Conservation (phyloP, 371 early-diverging fungal genomes). For the Mortierella sp. region DNA sequence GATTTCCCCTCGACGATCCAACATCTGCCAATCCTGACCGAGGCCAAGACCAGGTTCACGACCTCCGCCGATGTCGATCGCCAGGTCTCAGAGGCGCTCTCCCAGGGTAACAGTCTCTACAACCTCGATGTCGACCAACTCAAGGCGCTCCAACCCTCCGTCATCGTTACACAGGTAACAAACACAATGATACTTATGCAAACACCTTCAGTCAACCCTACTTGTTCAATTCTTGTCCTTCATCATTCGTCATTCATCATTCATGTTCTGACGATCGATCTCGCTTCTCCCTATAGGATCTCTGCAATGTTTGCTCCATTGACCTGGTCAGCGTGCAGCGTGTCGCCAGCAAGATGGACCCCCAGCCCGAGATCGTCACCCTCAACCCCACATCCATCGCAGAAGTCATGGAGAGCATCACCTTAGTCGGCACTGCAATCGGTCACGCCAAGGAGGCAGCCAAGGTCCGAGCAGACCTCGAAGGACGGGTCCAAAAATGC, state of each 20-base stretch:
- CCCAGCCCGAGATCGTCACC: constrained; percentile 66
- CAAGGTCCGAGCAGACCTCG: constrained; percentile 31
- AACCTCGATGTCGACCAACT: constrained; percentile 64
- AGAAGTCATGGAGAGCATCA: constrained; percentile 68
- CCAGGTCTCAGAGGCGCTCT: constrained; percentile 67
- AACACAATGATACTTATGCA: not conserved
- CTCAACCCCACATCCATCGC: constrained; percentile 66
- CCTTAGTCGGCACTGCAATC: constrained; percentile 63
- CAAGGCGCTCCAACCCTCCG: constrained; percentile 62
- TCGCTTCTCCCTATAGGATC: constrained; percentile 41
- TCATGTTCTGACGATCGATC: not conserved
- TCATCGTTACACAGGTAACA: constrained; percentile 69
- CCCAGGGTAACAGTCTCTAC: constrained; percentile 66
- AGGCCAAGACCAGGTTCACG: constrained; percentile 69
- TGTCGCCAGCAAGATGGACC: constrained; percentile 61
- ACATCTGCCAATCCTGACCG: constrained; percentile 67
- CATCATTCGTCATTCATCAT: too few relatives aligned
- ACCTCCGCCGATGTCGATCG: constrained; percentile 70
- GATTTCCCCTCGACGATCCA: constrained; percentile 64
- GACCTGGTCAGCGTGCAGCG: constrained; percentile 69
- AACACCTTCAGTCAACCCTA: not conserved
- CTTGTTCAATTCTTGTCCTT: too few relatives aligned
- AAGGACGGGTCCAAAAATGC: constrained; percentile 49
- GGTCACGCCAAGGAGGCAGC: constrained; percentile 53
- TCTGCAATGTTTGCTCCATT: constrained; percentile 75